phyloP scores from a whole-genome alignment of 179 eudicot species.

The Silene coronaria region DNA sequence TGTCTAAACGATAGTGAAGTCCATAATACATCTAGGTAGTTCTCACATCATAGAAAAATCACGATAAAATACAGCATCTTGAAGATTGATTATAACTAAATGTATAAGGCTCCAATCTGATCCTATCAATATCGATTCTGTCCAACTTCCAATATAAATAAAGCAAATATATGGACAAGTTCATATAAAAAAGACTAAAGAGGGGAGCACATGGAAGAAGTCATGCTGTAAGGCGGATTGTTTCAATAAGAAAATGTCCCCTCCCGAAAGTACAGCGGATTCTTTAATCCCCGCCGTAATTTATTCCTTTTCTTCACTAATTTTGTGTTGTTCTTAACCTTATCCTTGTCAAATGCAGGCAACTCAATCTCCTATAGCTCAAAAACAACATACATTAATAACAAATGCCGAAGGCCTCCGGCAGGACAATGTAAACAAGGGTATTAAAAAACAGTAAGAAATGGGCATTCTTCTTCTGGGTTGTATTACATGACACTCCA shows the following conservation, averaged over 20 bases:
- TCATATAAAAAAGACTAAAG: not conserved
- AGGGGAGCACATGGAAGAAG: not conserved
- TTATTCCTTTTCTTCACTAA: conserved; percentile 2
- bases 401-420: not conserved
- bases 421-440: not conserved
- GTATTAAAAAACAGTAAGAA: not conserved
- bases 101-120: too few relatives aligned
- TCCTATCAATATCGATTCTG: too few relatives aligned
- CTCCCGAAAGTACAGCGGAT: conserved; percentile 22
- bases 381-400: not conserved
- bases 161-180: not conserved
- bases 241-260: conserved; percentile 16
- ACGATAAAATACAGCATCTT: not conserved
- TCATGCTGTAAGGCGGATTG: not conserved
- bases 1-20: not conserved
- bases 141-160: too few relatives aligned
- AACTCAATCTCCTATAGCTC: conserved; percentile 25
- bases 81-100: too few relatives aligned
- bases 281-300: conserved; percentile 11
- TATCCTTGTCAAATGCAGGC: conserved; percentile 19
- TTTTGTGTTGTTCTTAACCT: conserved; percentile 5
- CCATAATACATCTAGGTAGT: not conserved
- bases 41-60: not conserved
- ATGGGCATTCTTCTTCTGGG: not conserved
- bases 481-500: not conserved